Evolutionary conservation across 225 moss, liverwort and hornwort genomes (phyloP), one percentile per base, ranked within the genome.

Genomic region (Thuidium tamariscinum): DNA sequence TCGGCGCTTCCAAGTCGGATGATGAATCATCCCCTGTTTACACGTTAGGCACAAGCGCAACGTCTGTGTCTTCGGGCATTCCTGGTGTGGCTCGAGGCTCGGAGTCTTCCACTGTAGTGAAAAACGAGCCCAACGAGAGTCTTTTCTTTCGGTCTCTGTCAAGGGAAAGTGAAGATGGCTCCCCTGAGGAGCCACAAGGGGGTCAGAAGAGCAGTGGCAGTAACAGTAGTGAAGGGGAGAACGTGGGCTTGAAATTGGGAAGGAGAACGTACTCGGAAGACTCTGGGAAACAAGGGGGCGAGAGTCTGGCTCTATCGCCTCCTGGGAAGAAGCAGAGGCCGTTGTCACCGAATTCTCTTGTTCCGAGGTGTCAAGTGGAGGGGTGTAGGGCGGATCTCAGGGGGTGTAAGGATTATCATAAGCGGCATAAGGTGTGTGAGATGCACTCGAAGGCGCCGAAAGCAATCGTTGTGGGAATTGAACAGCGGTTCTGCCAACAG

Each of bases 401-500:
- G 32, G 86, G 90, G 36, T 92, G 93, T 32, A 97, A 97, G 88
- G 96, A 97, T 34, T 97, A 97, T 67, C 96, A 97, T 39, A 94
- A 93, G 67, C 94, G 97, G 37, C 97, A 97, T 90, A 97, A 96
- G 84, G 97, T 97, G 9, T 97, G 97, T 76, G 95, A 93, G 86
- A 85, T 90, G 90, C 97, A 97, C 89, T 95, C 97, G n/a, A 97
- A 97, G 77, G 94, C 95, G 32, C 69, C 97, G 1, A 95, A 89
- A 83, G 95, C 94, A n/a, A 90, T 95, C 16, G 95, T 91, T n/a
- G 89, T 48, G 16, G 94, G 95, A 42, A 88, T 85, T 21, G 96
- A 95, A 87, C 95, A 97, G 88, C 97, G 97, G 25, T 97, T 97
- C 88, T 97, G 97, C 83, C 97, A 97, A 82, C 97, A 97, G 87